A percentile compares a stretch with the other conserved stretches of the same genome.
These are phyloP conservation scores for Crucihimalaya himalaica DNA, from an alignment of 345 rosid species.

Conservation along the genomic window DNA sequence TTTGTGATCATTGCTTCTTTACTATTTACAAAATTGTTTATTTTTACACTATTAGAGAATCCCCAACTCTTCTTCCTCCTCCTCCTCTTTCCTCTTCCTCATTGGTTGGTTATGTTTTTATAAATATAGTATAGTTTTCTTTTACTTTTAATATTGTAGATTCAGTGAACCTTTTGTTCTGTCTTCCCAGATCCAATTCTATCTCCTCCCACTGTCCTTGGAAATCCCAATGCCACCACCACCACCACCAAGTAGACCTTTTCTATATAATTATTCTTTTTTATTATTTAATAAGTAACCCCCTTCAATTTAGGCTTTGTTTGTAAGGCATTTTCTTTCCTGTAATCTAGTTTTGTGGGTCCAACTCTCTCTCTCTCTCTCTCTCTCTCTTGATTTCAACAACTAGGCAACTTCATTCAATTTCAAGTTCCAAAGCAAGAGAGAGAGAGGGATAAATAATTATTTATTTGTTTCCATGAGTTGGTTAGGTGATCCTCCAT, in stretches of 20 bases:
- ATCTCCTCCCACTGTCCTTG: conserved; percentile 43
- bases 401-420: conserved; percentile 26
- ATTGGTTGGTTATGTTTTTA: conserved; percentile 28
- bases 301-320: conserved; percentile 30
- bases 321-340: conserved; percentile 16
- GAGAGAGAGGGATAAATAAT: not conserved
- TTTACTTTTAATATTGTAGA: conserved; percentile 7
- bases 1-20: conserved; percentile 8
- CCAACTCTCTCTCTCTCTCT: conserved; percentile 3
- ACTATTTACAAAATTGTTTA: not conserved
- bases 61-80: conserved; percentile 6
- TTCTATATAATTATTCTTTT: conserved; percentile 7
- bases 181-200: conserved; percentile 34
- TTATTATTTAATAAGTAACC: not conserved
- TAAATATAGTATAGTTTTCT: not conserved
- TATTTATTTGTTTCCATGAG: conserved; percentile 28
- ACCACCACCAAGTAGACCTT: conserved; percentile 35
- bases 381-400: conserved; percentile 31
- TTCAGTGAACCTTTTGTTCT: conserved; percentile 38
- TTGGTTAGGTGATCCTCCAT: conserved; percentile 34
- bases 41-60: not conserved
- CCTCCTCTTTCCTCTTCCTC: not conserved
- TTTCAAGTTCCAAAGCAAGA: conserved; percentile 24
- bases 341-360: conserved; percentile 25
- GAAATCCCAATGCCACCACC: conserved; percentile 39